Conservation (phyloP, 2,329 filamentous ascomycete genomes). For the Zasmidium angulare region DNA sequence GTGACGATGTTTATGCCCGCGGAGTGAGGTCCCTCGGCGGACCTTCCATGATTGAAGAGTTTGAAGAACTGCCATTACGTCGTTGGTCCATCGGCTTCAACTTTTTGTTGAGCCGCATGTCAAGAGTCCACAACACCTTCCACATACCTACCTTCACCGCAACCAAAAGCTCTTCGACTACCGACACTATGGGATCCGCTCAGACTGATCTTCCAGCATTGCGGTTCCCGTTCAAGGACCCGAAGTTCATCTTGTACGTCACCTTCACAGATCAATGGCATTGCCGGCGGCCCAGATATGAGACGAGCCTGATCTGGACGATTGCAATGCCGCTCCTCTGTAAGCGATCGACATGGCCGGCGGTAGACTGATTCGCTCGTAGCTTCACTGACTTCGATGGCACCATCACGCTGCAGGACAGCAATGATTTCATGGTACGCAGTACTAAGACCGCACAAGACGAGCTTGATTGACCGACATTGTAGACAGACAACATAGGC, state of each 20-base stretch:
- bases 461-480: constrained; percentile 57
- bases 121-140: too few relatives aligned
- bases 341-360: too few relatives aligned
- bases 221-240: constrained; percentile 54
- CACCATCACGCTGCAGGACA: constrained; percentile 78
- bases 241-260: constrained; percentile 75
- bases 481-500: constrained; percentile 86
- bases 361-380: background rate
- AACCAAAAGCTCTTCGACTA: background rate
- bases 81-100: background rate
- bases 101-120: background rate
- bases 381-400: constrained; percentile 96
- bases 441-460: background rate
- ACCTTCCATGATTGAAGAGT: too few relatives aligned
- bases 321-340: too few relatives aligned
- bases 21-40: background rate
- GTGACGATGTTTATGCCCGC: background rate
- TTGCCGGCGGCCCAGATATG: background rate
- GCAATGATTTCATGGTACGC: constrained; percentile 64
- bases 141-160: too few relatives aligned
- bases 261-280: background rate
- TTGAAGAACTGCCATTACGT: background rate
- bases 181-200: constrained; percentile 15
- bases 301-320: too few relatives aligned
- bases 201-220: constrained; percentile 44